Conservation (phyloP, 768 basidiomycete species). For the Mycena galericulata region DNA sequence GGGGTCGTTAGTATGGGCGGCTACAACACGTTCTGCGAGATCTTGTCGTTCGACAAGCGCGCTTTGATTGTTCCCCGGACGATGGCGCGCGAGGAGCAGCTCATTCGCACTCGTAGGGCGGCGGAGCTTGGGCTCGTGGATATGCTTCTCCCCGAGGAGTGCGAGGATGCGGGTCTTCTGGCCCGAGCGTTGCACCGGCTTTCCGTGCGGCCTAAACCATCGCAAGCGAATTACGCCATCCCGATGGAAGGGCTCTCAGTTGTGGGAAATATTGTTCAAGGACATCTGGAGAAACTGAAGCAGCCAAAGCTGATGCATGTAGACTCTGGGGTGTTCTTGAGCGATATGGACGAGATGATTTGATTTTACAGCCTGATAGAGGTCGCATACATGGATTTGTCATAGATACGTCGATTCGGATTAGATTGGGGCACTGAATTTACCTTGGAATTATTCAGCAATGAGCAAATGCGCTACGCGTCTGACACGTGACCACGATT, state of each 20-base stretch:
- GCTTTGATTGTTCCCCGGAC: constrained; percentile 25
- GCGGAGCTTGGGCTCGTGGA: constrained; percentile 21
- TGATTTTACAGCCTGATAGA: too few relatives aligned
- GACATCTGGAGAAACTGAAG: not conserved
- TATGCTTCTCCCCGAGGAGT: constrained; percentile 21
- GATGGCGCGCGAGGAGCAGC: constrained; percentile 22
- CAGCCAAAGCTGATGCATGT: constrained; percentile 9
- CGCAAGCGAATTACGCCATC: constrained; percentile 10
- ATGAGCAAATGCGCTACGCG: too few relatives aligned
- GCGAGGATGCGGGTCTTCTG: constrained; percentile 4
- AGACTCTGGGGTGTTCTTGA: constrained; percentile 16
- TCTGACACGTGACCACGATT: too few relatives aligned
- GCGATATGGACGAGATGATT: too few relatives aligned
- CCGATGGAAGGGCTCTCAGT: constrained; percentile 1
- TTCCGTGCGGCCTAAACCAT: constrained; percentile 9
- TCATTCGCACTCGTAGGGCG: constrained; percentile 17
- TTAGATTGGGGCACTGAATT: too few relatives aligned
- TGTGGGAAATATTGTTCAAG: constrained; percentile 1
- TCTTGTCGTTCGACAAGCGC: constrained; percentile 25
- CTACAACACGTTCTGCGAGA: constrained; percentile 29
- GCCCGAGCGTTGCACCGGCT: constrained; percentile 6
- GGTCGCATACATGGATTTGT: too few relatives aligned
- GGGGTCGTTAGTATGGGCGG: constrained; percentile 24
- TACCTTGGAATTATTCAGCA: too few relatives aligned
- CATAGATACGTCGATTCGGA: too few relatives aligned